phyloP scores from a whole-genome alignment of 139 green algal genomes.

The Chlamydomonas incerta region DNA sequence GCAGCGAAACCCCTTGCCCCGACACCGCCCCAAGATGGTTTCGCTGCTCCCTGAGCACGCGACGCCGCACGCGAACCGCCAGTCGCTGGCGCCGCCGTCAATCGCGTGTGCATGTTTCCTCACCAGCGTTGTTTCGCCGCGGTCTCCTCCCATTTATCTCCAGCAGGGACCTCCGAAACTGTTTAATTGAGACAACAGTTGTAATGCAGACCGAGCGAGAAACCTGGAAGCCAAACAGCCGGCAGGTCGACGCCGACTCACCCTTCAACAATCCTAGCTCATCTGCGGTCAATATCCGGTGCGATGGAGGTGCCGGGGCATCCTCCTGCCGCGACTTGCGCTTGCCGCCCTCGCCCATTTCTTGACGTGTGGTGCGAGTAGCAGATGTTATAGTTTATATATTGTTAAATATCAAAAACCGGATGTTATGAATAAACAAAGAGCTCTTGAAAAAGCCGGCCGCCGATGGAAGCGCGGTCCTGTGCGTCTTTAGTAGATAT shows the following conservation, averaged over 20 bases:
- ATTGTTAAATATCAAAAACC: too few relatives aligned
- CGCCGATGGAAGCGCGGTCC: too few relatives aligned
- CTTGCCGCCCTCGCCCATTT: conserved; percentile 4
- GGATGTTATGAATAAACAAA: too few relatives aligned
- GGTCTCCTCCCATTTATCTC: conserved; percentile 25
- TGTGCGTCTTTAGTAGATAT: too few relatives aligned
- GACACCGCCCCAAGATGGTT: too few relatives aligned
- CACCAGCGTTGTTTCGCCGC: conserved; percentile 27
- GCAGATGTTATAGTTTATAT: too few relatives aligned
- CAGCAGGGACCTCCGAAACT: conserved; percentile 27
- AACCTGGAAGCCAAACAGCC: background rate
- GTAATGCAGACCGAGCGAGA: background rate
- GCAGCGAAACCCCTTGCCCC: too few relatives aligned
- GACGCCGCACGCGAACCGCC: too few relatives aligned
- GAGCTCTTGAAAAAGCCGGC: too few relatives aligned
- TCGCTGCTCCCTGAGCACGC: too few relatives aligned
- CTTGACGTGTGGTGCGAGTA: too few relatives aligned
- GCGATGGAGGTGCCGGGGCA: background rate
- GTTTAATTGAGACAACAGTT: background rate
- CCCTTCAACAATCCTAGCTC: conserved; percentile 26
- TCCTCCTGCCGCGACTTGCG: conserved; percentile 5
- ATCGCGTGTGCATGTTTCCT: background rate
- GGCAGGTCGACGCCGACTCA: background rate
- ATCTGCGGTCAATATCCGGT: conserved; percentile 21
- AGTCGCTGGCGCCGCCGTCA: too few relatives aligned